Evolutionary conservation across 1,139 yeast species (phyloP).

Genomic region (Geotrichum reessii): DNA sequence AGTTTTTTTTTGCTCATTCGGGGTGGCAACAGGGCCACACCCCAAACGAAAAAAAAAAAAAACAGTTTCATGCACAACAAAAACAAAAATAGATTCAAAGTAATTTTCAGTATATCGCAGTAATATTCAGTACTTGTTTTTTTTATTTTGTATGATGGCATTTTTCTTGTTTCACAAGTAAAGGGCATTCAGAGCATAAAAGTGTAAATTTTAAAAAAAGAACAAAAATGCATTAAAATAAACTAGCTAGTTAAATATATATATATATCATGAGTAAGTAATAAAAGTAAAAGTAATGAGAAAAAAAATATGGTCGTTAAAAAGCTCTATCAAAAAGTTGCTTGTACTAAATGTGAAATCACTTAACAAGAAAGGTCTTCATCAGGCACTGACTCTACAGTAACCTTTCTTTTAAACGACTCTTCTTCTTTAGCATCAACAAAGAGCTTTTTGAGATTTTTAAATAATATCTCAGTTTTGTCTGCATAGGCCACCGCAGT

Average conservation of each 20-base stretch:
- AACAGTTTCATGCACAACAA: background rate
- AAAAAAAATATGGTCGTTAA: background rate
- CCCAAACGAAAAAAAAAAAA: background rate
- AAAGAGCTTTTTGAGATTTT: background rate
- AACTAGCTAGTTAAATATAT: background rate
- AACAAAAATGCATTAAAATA: background rate
- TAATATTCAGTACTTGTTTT: background rate
- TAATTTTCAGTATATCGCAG: background rate
- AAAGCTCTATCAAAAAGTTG: background rate
- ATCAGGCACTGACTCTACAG: slow-evolving; percentile 9
- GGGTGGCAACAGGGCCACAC: background rate
- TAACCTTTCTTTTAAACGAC: background rate
- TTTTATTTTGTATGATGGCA: too few species aligned
- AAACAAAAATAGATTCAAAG: background rate
- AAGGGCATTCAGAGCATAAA: too few species aligned
- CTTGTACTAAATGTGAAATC: background rate
- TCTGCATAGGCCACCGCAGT: slow-evolving; percentile 16
- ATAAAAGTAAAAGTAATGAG: background rate
- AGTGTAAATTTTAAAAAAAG: too few species aligned
- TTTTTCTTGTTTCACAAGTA: too few species aligned
- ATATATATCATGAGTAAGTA: background rate
- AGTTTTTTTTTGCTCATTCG: background rate
- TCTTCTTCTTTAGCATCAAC: background rate
- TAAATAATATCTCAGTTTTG: slow-evolving; percentile 7
- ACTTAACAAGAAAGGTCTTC: slow-evolving; percentile 1